These are phyloP conservation scores for Tremella mesenterica DNA, from an alignment of 768 basidiomycete genomes.

Conservation along the genomic window DNA sequence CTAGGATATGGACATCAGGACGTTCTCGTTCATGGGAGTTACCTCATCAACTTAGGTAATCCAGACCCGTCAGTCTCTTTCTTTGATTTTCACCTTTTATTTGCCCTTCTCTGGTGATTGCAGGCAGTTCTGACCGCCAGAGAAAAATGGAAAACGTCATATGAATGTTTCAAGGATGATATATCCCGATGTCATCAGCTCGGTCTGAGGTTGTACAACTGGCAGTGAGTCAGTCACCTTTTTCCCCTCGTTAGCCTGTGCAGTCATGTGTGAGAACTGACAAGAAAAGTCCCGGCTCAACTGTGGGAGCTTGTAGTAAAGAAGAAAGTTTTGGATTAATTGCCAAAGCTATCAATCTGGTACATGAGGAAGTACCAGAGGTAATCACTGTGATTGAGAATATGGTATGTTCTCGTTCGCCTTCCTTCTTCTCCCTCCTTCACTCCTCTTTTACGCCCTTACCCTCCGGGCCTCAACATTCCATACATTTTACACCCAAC, in stretches of 20 bases:
- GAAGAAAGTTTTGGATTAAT: conserved; percentile 58
- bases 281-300: conserved; percentile 63
- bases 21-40: conserved; percentile 74
- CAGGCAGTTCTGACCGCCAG: conserved; percentile 5
- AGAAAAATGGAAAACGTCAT: conserved; percentile 39
- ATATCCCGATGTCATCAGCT: conserved; percentile 67
- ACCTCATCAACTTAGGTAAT: conserved; percentile 76
- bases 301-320: conserved; percentile 59
- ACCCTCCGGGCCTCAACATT: no score
- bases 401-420: conserved; percentile 53
- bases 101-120: background rate
- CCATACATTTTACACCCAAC: background rate
- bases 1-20: conserved; percentile 57
- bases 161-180: conserved; percentile 71
- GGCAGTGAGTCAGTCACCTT: conserved; percentile 56
- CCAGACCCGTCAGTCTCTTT: conserved; percentile 55
- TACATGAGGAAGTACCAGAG: conserved; percentile 55
- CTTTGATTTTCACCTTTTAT: conserved; percentile 12
- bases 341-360: conserved; percentile 65
- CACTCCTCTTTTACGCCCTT: no score
- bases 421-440: no score
- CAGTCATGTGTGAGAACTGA: background rate
- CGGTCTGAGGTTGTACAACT: conserved; percentile 67
- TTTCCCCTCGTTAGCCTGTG: background rate
- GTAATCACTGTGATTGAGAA: conserved; percentile 69